These are phyloP conservation scores for Metschnikowia koreensis DNA, from an alignment of 805 yeast species.

Conservation along the genomic window DNA sequence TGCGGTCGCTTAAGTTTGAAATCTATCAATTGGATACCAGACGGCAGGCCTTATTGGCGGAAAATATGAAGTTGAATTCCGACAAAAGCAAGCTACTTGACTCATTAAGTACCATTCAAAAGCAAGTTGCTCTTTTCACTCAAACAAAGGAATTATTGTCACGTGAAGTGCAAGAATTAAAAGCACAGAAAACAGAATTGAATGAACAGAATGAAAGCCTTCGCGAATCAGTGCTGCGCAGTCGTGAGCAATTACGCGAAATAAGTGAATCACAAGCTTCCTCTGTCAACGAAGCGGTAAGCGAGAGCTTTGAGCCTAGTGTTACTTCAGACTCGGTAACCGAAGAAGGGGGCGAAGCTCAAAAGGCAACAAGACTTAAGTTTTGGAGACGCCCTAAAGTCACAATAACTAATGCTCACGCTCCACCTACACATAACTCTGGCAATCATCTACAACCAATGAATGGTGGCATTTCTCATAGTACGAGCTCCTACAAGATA, in stretches of 20 bases:
- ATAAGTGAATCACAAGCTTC: constrained; percentile 2
- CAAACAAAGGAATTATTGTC: constrained; percentile 42
- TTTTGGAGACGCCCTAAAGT: constrained; percentile 47
- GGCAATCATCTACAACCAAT: background rate
- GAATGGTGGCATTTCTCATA: background rate
- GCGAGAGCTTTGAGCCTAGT: constrained; percentile 10
- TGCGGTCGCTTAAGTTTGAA: constrained; percentile 39
- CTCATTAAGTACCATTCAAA: constrained; percentile 38
- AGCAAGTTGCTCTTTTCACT: constrained; percentile 41
- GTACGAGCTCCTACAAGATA: constrained; percentile 10
- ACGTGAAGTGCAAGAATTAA: constrained; percentile 53
- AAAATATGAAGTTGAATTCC: constrained; percentile 24
- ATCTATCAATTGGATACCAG: constrained; percentile 33
- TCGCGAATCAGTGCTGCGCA: background rate
- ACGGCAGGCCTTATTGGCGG: constrained; percentile 24
- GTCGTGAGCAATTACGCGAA: background rate
- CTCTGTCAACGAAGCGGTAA: constrained; percentile 7
- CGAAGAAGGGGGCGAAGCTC: constrained; percentile 30
- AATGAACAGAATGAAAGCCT: constrained; percentile 20
- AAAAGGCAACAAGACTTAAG: constrained; percentile 42
- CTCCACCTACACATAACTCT: constrained; percentile 3
- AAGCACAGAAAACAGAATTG: constrained; percentile 45
- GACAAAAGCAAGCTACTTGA: constrained; percentile 32
- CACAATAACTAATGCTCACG: constrained; percentile 17
- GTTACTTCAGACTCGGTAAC: constrained; percentile 9